phyloP scores from a whole-genome alignment of 441 rosid species.

The Breynia disticha region DNA sequence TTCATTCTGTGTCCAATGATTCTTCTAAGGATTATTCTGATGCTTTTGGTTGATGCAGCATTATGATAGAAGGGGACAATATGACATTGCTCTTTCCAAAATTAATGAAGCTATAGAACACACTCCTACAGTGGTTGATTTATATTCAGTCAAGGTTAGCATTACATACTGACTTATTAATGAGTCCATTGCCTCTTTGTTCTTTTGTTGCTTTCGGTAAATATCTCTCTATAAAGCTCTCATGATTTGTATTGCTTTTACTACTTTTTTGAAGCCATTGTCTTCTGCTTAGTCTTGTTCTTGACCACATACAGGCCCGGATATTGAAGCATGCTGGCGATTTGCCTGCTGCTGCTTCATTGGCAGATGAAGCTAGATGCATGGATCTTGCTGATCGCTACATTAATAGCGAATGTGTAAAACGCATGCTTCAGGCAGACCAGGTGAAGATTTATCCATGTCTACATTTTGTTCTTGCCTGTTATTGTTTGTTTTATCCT shows the following conservation, averaged over 20 bases:
- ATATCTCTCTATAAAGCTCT: neutral
- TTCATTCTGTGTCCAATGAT: slow-evolving; percentile 7
- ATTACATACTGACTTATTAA: neutral
- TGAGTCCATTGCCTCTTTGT: neutral
- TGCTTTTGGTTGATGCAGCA: slow-evolving; percentile 54
- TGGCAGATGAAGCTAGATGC: slow-evolving; percentile 99
- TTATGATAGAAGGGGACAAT: slow-evolving; percentile 85
- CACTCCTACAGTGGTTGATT: slow-evolving; percentile 97
- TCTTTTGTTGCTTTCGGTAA: neutral
- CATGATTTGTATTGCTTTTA: too few species aligned
- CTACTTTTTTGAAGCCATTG: too few species aligned
- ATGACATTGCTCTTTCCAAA: slow-evolving; percentile 70
- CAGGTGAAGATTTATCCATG: slow-evolving; percentile 49
- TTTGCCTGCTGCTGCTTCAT: slow-evolving; percentile 80
- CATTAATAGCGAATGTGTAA: slow-evolving; percentile 93
- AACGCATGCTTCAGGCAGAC: slow-evolving; percentile 98
- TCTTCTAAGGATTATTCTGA: slow-evolving; percentile 1
- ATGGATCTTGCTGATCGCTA: slow-evolving; percentile 99
- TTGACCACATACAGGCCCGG: slow-evolving; percentile 58
- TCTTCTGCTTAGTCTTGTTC: neutral
- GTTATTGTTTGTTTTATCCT: slow-evolving; percentile 5
- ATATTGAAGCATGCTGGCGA: slow-evolving; percentile 99
- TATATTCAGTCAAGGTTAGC: slow-evolving; percentile 86
- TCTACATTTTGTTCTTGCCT: slow-evolving; percentile 3
- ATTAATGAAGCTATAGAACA: slow-evolving; percentile 90